Percentiles rank a stretch among this genome's conserved stretches.
phyloP scores from a whole-genome alignment of 1,284 basidiomycete genomes.

The Filobasidium uniguttulatum region DNA sequence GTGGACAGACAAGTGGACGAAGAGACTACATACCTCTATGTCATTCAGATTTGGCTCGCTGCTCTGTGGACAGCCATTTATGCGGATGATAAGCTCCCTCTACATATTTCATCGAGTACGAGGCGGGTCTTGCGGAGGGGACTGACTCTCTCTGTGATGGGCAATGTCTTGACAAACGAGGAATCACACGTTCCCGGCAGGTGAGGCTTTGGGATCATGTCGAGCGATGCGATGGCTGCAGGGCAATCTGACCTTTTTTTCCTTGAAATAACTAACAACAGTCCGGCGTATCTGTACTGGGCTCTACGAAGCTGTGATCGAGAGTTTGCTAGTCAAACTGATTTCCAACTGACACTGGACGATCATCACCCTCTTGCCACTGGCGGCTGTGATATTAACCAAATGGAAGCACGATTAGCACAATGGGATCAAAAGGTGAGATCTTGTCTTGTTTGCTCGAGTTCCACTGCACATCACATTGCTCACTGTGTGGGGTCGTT shows the following conservation, averaged over 20 bases:
- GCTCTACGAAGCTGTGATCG: not conserved
- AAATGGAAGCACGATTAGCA: slow-evolving; percentile 2
- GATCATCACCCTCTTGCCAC: not conserved
- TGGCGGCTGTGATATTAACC: not conserved
- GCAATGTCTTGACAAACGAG: not conserved
- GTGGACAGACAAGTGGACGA: not conserved
- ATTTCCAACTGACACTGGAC: not conserved
- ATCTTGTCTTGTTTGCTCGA: too few relatives aligned
- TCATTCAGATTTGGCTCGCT: not conserved
- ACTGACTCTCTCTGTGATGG: not conserved
- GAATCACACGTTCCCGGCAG: not conserved
- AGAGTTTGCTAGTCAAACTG: not conserved
- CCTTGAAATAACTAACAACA: too few relatives aligned
- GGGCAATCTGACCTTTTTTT: not conserved
- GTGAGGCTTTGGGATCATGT: not conserved
- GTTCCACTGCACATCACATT: too few relatives aligned
- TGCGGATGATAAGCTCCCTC: too few relatives aligned
- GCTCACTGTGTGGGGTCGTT: too few relatives aligned
- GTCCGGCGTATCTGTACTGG: too few relatives aligned
- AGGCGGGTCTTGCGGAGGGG: not conserved
- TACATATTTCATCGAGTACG: too few relatives aligned
- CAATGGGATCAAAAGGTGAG: slow-evolving; percentile 1
- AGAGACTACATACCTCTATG: not conserved
- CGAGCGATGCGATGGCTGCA: not conserved
- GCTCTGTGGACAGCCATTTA: not conserved